Evolutionary conservation across 1,139 yeast species (phyloP).

Genomic region (Blastobotrys arbuscula): DNA sequence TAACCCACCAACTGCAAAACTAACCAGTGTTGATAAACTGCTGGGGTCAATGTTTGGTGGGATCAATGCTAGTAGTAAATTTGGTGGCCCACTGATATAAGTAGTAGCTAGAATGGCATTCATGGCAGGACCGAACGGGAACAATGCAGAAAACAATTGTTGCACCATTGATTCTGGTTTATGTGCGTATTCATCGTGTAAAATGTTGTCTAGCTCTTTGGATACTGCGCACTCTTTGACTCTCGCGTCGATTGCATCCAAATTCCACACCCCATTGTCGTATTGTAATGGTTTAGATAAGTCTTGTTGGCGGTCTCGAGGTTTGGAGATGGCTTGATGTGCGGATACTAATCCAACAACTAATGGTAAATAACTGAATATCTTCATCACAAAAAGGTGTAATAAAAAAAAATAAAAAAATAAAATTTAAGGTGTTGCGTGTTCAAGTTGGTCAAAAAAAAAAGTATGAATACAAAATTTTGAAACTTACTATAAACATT

Average conservation of each 20-base stretch:
- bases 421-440: too few relatives aligned
- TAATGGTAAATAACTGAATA: too few relatives aligned
- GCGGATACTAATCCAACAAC: too few relatives aligned
- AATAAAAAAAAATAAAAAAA: too few relatives aligned
- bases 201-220: constrained; percentile 31
- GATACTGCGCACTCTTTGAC: constrained; percentile 36
- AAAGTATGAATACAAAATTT: too few relatives aligned
- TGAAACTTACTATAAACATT: too few relatives aligned
- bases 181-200: constrained; percentile 18
- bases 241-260: constrained; percentile 29
- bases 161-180: constrained; percentile 30
- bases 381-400: too few relatives aligned
- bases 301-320: neutral
- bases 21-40: constrained; percentile 45
- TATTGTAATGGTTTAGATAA: constrained; percentile 20
- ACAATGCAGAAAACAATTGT: constrained; percentile 31
- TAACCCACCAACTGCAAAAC: constrained; percentile 67
- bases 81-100: constrained; percentile 59
- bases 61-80: constrained; percentile 45
- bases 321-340: neutral
- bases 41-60: constrained; percentile 47
- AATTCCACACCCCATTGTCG: constrained; percentile 39
- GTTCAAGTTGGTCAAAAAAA: too few relatives aligned
- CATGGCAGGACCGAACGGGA: constrained; percentile 51
- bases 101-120: constrained; percentile 59